A percentile compares a stretch with the other conserved stretches of the same genome.
phyloP scores from a whole-genome alignment of 2,329 filamentous ascomycete species.

The Aspergillus novofumigatus region DNA sequence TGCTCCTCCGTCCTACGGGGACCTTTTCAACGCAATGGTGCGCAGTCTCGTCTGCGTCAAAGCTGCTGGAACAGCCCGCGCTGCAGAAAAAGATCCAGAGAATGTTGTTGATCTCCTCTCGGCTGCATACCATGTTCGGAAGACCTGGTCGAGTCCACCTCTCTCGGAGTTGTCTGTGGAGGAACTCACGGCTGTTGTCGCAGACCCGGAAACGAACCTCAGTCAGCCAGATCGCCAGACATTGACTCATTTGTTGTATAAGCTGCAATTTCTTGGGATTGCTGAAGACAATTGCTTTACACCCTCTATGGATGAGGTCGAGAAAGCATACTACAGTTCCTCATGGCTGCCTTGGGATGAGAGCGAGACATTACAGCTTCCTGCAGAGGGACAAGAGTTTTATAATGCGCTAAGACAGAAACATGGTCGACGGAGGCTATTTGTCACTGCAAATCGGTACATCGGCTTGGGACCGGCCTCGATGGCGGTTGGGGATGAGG shows the following conservation, averaged over 20 bases:
- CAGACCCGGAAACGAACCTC: constrained; percentile 1
- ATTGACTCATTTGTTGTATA: constrained; percentile 1
- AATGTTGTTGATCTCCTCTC: background rate
- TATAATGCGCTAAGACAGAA: background rate
- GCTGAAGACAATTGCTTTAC: constrained; percentile 1
- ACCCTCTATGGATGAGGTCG: background rate
- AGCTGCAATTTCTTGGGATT: background rate
- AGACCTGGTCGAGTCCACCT: background rate
- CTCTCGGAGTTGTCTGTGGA: background rate
- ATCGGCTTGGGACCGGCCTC: constrained; percentile 1
- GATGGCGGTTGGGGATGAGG: constrained; percentile 1
- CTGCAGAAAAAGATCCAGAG: background rate
- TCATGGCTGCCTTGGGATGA: constrained; percentile 4
- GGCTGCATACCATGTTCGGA: background rate
- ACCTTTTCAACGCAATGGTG: background rate
- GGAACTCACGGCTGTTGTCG: background rate
- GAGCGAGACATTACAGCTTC: background rate
- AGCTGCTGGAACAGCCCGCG: background rate
- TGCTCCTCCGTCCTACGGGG: background rate
- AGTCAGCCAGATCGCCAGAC: constrained; percentile 1
- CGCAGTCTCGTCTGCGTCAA: background rate
- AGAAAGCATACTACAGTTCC: background rate
- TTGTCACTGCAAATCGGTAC: constrained; percentile 1
- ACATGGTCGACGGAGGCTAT: constrained; percentile 2
- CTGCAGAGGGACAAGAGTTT: background rate